phyloP scores from a whole-genome alignment of 441 rosid genomes.

The Brassica balearica region DNA sequence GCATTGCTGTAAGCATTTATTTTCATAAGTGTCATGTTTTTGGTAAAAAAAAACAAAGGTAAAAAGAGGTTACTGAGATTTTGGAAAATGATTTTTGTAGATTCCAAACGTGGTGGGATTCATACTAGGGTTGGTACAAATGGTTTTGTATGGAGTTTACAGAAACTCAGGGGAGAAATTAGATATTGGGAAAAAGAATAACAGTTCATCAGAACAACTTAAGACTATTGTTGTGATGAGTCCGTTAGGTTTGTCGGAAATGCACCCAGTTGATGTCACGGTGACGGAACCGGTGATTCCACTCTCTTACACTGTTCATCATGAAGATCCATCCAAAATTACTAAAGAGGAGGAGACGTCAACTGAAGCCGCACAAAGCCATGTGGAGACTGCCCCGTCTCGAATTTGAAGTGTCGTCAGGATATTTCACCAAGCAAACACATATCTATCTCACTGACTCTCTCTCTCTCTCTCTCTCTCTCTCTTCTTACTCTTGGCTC shows the following conservation, averaged over 20 bases:
- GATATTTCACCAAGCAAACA: background rate
- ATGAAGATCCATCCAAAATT: constrained; percentile 36
- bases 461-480: background rate
- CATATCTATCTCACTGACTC: background rate
- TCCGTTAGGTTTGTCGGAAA: constrained; percentile 53
- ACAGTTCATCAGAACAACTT: constrained; percentile 34
- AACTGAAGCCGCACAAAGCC: constrained; percentile 29
- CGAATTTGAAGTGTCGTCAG: constrained; percentile 32
- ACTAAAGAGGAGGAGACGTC: constrained; percentile 31
- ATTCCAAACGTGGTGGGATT: constrained; percentile 85
- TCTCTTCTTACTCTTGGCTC: constrained; percentile 20
- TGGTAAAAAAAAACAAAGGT: background rate
- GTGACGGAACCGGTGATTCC: constrained; percentile 32
- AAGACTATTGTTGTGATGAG: constrained; percentile 45
- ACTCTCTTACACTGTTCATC: constrained; percentile 29
- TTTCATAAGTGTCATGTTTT: background rate
- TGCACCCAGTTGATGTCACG: constrained; percentile 48
- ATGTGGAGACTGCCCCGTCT: constrained; percentile 39
- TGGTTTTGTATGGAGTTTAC: constrained; percentile 66
- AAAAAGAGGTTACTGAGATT: background rate
- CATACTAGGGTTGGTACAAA: constrained; percentile 71
- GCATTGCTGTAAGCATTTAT: constrained; percentile 69
- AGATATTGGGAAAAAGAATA: constrained; percentile 41
- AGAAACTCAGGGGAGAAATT: constrained; percentile 43
- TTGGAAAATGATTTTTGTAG: constrained; percentile 41